A percentile compares a stretch with the other conserved stretches of the same genome.
phyloP scores from a whole-genome alignment of 192 early-diverging fungal genomes.

The Backusella morwellensis region DNA sequence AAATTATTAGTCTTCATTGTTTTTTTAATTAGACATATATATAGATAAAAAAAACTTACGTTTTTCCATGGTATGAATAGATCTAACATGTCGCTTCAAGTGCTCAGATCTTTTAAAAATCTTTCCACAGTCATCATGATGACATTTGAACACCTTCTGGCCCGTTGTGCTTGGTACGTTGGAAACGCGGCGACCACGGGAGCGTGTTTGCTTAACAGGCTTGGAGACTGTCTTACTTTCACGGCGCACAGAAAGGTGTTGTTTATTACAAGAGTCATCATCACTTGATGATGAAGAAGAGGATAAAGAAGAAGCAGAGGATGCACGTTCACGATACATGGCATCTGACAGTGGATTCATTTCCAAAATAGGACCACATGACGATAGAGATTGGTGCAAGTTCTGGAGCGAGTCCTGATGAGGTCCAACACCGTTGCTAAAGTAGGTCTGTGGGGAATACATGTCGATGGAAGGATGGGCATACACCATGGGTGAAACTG shows the following conservation, averaged over 20 bases:
- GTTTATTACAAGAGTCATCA: neutral
- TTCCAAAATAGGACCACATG: neutral
- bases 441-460: conserved; percentile 13
- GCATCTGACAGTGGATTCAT: neutral
- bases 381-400: neutral
- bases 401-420: neutral
- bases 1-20: neutral
- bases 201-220: conserved; percentile 26
- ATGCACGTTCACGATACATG: conserved; percentile 6
- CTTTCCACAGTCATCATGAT: conserved; percentile 52
- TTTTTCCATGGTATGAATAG: conserved; percentile 60
- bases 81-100: conserved; percentile 56
- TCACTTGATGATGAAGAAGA: neutral
- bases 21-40: neutral
- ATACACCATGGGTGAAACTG: conserved; percentile 13
- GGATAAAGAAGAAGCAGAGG: conserved; percentile 1
- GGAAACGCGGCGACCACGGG: conserved; percentile 50
- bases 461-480: conserved; percentile 8
- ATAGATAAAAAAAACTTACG: conserved; percentile 37
- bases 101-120: conserved; percentile 60
- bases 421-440: neutral
- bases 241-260: neutral
- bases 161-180: conserved; percentile 44
- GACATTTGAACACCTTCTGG: conserved; percentile 52
- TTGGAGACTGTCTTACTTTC: neutral